phyloP scores from a whole-genome alignment of 768 basidiomycete species.

The Leucosporidium scottii region DNA sequence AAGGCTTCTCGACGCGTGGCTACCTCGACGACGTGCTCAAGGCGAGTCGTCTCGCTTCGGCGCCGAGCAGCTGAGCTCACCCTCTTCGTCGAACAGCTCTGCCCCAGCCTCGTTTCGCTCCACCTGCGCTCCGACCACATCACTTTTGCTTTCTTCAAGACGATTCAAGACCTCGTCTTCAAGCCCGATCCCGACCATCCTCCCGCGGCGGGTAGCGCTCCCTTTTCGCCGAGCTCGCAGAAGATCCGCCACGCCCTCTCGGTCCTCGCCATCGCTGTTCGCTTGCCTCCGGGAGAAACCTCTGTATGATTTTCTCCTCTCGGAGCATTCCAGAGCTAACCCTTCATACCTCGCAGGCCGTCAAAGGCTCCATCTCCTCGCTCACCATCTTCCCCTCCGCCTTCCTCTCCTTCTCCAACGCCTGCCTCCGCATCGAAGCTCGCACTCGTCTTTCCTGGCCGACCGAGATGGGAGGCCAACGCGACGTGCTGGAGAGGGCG shows the following conservation, averaged over 20 bases:
- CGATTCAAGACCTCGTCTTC: background rate
- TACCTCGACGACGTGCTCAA: constrained; percentile 8
- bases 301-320: background rate
- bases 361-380: background rate
- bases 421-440: constrained; percentile 7
- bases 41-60: background rate
- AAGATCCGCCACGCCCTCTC: no score
- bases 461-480: constrained; percentile 15
- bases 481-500: constrained; percentile 8
- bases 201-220: no score
- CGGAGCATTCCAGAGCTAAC: background rate
- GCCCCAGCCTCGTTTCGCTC: background rate
- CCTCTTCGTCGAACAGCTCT: background rate
- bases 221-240: no score
- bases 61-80: background rate
- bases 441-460: constrained; percentile 3
- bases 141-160: constrained; percentile 2
- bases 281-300: background rate
- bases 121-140: constrained; percentile 17
- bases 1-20: background rate
- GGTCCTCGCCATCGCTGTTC: no score
- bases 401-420: constrained; percentile 1
- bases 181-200: no score
- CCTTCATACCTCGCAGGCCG: background rate
- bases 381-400: background rate